A percentile compares a stretch with the other conserved stretches of the same genome.
phyloP scores from a whole-genome alignment of 106 monocot species.

The Dactylorhiza incarnata region DNA sequence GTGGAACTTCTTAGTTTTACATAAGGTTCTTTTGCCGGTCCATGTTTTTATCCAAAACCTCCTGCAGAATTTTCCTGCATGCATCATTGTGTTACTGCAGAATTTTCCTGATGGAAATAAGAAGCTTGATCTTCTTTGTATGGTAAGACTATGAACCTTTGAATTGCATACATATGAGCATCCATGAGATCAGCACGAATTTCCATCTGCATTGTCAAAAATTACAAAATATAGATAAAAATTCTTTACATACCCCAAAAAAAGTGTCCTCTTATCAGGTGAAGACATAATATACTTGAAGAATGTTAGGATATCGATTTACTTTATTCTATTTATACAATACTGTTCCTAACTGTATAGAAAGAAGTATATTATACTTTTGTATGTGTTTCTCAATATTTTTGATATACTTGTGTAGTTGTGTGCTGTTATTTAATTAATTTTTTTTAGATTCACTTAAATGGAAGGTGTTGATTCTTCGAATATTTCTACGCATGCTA shows the following conservation, averaged over 20 bases:
- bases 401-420: too few relatives aligned
- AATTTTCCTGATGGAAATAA: neutral
- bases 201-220: constrained; percentile 75
- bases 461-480: too few relatives aligned
- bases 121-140: neutral
- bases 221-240: neutral
- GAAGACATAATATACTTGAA: neutral
- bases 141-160: constrained; percentile 44
- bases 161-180: constrained; percentile 98
- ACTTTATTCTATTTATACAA: too few relatives aligned
- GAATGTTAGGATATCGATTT: neutral
- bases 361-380: too few relatives aligned
- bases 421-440: too few relatives aligned
- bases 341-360: too few relatives aligned
- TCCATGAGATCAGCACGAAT: constrained; percentile 96
- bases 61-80: constrained; percentile 62
- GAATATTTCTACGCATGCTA: too few relatives aligned
- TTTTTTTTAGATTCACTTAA: too few relatives aligned
- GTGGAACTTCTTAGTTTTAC: constrained; percentile 69
- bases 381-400: too few relatives aligned
- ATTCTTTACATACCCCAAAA: neutral
- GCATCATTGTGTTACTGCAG: neutral
- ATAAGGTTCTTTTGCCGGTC: too few relatives aligned
- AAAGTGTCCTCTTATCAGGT: neutral
- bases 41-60: constrained; percentile 76